Evolutionary conservation across 2,329 filamentous ascomycete species (phyloP).

Genomic region (Xylaria sp.): DNA sequence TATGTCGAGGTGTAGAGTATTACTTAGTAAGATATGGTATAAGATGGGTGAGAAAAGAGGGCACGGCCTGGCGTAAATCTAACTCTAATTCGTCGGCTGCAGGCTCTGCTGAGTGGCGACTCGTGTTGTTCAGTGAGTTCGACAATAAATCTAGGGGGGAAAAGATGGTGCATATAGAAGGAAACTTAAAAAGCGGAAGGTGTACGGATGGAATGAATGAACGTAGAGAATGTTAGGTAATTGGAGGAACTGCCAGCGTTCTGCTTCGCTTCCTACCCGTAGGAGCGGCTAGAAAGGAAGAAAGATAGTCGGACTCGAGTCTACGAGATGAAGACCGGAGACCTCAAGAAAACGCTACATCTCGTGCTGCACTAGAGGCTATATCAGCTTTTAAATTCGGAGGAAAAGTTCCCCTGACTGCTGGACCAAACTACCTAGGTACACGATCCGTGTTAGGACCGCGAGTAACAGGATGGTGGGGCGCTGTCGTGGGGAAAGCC

Average conservation of each 20-base stretch:
- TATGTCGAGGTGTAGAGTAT: background rate
- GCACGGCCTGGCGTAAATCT: conserved; percentile 1
- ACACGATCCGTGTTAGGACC: conserved; percentile 38
- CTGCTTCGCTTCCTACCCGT: conserved; percentile 50
- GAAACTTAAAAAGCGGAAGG: background rate
- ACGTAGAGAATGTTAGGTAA: conserved; percentile 37
- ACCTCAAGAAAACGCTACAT: conserved; percentile 40
- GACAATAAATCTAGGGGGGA: conserved; percentile 2
- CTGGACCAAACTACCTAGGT: conserved; percentile 21
- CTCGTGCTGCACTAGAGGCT: conserved; percentile 21
- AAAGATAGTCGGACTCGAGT: conserved; percentile 45
- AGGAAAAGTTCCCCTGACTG: conserved; percentile 37
- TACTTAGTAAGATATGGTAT: background rate
- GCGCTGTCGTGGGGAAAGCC: conserved; percentile 40
- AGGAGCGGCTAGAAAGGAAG: conserved; percentile 30
- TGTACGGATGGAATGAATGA: background rate
- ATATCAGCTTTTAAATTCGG: conserved; percentile 38
- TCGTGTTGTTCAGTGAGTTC: background rate
- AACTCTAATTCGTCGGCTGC: conserved; percentile 11
- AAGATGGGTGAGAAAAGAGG: conserved; percentile 2
- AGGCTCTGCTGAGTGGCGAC: conserved; percentile 1
- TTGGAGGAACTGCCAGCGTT: conserved; percentile 62
- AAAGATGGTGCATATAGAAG: conserved; percentile 7
- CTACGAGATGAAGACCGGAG: conserved; percentile 47
- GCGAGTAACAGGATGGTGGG: conserved; percentile 40